Evolutionary conservation across 1,284 basidiomycete genomes (phyloP), one percentile per base, ranked within the genome.

Genomic region (Rhizoctonia solani): DNA sequence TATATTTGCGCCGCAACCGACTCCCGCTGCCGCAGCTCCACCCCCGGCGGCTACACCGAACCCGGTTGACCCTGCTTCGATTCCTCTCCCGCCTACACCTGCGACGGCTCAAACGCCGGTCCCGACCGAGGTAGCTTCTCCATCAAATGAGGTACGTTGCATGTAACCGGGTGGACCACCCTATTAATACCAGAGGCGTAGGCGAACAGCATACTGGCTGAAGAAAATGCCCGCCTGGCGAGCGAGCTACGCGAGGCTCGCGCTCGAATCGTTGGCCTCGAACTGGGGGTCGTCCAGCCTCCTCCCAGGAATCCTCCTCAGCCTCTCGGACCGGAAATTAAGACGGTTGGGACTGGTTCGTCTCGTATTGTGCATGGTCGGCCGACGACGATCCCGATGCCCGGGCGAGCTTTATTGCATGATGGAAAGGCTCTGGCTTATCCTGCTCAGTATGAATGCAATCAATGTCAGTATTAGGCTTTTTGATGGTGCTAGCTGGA

Each of bases 251-350:
- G 89, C 32, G 90, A 92, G 32, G 87, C 89, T 37, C 83, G 89
- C 49, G 85, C 86, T 75, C 85, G 89, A 77, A 92, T 94, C 66
- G 80, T 92, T 69, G 87, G 87, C 72, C 77, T 94, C 44, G 92
- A 94, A 77, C 75, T 93, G 66, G 88, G 92, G 78, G 84, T 93
- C n/a, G 92, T 93, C 2, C 27, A 21, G 14, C 70, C 66, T 11
- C 70, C 71, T 13, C 37, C 54, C 25, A 54, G 66, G 32, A 46
- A 55, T 58, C 58, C 65, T 14, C 41, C 34, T 14, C 27, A 54
- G 54, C 19, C 49, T 3, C 32, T 13, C 25, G 37, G n/a, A 21
- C 44, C 42, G 42, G 67, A 30, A 53, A 69, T 44, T 29, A 63
- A 46, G 29, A 68, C 67, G 19, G 55, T 42, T 14, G 34, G 34